Evolutionary conservation across 306 rosid species (phyloP).

Genomic region (Sindora glabra): DNA sequence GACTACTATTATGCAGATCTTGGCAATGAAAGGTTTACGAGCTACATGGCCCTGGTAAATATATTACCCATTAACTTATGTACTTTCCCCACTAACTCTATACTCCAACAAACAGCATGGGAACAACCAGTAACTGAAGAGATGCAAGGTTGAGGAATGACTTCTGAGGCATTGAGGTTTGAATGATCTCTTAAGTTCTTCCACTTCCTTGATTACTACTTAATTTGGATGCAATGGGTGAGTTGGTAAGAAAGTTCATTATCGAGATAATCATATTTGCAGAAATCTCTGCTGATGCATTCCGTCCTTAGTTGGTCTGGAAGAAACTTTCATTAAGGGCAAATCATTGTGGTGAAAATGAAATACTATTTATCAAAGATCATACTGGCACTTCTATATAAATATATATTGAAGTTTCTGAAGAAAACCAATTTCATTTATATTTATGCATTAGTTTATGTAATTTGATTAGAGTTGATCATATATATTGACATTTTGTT

Average conservation of each 20-base stretch:
- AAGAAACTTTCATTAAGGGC: constrained; percentile 45
- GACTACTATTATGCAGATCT: constrained; percentile 87
- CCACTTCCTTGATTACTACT: constrained; percentile 96
- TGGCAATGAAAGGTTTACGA: constrained; percentile 99
- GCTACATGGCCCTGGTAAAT: constrained; percentile 99
- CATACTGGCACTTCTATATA: constrained; percentile 32
- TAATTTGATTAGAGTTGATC: constrained; percentile 3
- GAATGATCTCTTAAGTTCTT: constrained; percentile 99
- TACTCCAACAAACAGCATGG: constrained; percentile 97
- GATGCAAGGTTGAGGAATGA: constrained; percentile 99
- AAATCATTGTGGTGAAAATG: constrained; percentile 47
- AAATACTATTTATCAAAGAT: constrained; percentile 34
- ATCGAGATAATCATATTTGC: constrained; percentile 68
- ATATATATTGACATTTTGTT: neutral
- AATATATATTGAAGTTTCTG: constrained; percentile 28
- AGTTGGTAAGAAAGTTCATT: constrained; percentile 97
- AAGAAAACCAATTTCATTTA: constrained; percentile 40
- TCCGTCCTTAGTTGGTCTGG: constrained; percentile 57
- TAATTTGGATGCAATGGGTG: constrained; percentile 88
- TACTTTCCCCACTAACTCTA: constrained; percentile 64
- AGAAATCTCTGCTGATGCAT: constrained; percentile 52
- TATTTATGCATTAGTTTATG: constrained; percentile 24
- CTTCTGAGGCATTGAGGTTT: constrained; percentile 99
- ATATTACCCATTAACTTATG: constrained; percentile 79
- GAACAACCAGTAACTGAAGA: constrained; percentile 97